Evolutionary conservation across 495 filamentous ascomycete species (phyloP).

Genomic region (Neurospora sp.): DNA sequence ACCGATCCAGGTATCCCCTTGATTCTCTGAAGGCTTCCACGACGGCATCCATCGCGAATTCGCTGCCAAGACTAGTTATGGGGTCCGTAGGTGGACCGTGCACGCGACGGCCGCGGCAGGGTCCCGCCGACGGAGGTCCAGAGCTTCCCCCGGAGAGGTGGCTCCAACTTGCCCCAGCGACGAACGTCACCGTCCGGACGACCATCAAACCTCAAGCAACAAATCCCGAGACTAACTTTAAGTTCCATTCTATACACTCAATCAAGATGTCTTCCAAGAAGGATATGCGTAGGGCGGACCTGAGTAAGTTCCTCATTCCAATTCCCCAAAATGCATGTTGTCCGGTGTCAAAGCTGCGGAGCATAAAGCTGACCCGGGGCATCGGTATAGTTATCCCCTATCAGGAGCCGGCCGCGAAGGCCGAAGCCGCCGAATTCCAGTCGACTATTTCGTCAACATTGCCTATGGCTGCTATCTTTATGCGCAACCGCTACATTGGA

Average conservation of each 20-base stretch:
- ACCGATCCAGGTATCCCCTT: background rate
- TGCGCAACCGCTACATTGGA: conserved; percentile 78
- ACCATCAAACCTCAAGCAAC: background rate
- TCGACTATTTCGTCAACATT: conserved; percentile 73
- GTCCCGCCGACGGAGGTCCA: background rate
- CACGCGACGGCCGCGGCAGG: background rate
- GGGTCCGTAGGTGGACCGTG: background rate
- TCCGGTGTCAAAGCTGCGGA: conserved; percentile 48
- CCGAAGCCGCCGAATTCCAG: conserved; percentile 36
- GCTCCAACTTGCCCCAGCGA: background rate
- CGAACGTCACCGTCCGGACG: background rate
- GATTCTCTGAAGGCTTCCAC: background rate
- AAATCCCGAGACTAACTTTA: background rate
- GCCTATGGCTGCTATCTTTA: conserved; percentile 94
- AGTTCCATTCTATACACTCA: background rate
- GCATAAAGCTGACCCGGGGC: conserved; percentile 13
- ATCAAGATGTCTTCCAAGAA: conserved; percentile 58
- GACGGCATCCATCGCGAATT: background rate
- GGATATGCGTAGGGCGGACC: conserved; percentile 77
- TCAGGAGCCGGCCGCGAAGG: conserved; percentile 35
- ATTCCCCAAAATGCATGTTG: conserved; percentile 54
- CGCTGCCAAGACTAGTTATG: background rate
- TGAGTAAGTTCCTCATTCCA: conserved; percentile 56
- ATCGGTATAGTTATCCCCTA: conserved; percentile 37
- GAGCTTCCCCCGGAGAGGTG: background rate